These are phyloP conservation scores for Neurospora sp. DNA, from an alignment of 2,329 filamentous ascomycete species.

Conservation along the genomic window DNA sequence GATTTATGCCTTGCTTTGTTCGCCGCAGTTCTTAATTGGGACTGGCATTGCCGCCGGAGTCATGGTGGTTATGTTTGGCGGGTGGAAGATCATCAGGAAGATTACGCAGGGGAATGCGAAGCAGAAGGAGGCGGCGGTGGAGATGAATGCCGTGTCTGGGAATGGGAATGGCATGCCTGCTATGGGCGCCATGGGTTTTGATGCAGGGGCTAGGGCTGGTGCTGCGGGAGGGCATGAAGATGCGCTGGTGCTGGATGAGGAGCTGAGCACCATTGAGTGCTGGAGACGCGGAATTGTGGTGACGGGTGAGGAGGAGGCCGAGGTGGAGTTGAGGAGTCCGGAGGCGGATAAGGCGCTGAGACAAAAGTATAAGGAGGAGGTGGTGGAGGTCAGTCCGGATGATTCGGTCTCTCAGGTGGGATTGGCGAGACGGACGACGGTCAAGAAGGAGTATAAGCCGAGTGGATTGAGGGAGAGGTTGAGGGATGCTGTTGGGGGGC, in stretches of 20 bases:
- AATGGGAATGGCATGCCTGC: background rate
- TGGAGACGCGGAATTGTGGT: constrained; percentile 49
- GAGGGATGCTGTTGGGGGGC: constrained; percentile 3
- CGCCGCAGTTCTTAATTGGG: constrained; percentile 89
- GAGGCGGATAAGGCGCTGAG: constrained; percentile 39
- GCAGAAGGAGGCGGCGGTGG: constrained; percentile 20
- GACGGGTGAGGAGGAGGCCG: constrained; percentile 35
- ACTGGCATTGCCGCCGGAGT: constrained; percentile 82
- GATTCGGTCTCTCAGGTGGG: constrained; percentile 17
- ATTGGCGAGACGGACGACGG: constrained; percentile 16
- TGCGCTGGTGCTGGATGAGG: constrained; percentile 47
- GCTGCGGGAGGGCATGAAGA: constrained; percentile 33
- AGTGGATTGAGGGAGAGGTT: constrained; percentile 8
- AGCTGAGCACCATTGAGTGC: constrained; percentile 47
- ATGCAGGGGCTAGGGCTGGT: constrained; percentile 1
- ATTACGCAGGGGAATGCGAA: constrained; percentile 42
- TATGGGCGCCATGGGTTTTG: background rate
- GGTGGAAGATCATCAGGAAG: constrained; percentile 94
- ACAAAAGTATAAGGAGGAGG: constrained; percentile 21
- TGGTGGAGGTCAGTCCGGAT: constrained; percentile 18
- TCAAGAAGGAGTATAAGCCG: constrained; percentile 22
- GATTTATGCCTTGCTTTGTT: constrained; percentile 76
- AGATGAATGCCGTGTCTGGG: constrained; percentile 13
- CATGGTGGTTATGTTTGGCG: constrained; percentile 92
- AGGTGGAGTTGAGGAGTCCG: constrained; percentile 49